Conservation (phyloP, 805 yeast genomes). For the Saturnispora zaruensis region DNA sequence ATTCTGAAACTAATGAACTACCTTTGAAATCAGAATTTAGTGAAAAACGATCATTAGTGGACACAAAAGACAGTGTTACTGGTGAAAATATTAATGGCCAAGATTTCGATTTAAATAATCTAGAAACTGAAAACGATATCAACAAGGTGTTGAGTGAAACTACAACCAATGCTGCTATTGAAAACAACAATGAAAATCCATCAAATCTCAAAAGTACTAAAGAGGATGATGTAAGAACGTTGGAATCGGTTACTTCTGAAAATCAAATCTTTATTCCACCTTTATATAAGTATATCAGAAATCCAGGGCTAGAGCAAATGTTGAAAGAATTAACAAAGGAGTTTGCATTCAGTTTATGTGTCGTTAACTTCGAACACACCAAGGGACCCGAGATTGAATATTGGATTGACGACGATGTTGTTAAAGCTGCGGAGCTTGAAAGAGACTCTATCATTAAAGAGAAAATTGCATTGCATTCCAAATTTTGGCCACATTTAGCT, state of each 20-base stretch:
- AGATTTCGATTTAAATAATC: no score
- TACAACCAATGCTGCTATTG: background rate
- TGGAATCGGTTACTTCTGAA: background rate
- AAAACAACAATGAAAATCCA: background rate
- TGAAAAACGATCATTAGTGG: no score
- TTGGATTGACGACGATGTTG: slow-evolving; percentile 47
- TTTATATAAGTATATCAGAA: slow-evolving; percentile 8
- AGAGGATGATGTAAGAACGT: background rate
- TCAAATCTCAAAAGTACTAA: background rate
- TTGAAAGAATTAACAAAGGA: slow-evolving; percentile 7
- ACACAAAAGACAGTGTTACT: no score
- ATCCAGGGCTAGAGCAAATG: slow-evolving; percentile 2
- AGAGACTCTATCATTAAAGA: slow-evolving; percentile 17
- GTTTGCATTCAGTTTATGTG: slow-evolving; percentile 70
- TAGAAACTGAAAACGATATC: no score
- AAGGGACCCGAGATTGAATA: slow-evolving; percentile 95
- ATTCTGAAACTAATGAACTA: no score
- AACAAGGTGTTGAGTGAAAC: no score
- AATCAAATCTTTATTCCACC: slow-evolving; percentile 3
- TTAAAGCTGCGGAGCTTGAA: background rate
- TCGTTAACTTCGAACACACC: slow-evolving; percentile 86
- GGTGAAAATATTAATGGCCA: no score
- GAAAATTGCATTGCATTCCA: slow-evolving; percentile 28
- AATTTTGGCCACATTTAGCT: slow-evolving; percentile 78
- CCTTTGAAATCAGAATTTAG: no score